Base-by-base conservation (phyloP, 164 flowering plant genomes). In the Kalanchoe fedtschenkoi region DNA sequence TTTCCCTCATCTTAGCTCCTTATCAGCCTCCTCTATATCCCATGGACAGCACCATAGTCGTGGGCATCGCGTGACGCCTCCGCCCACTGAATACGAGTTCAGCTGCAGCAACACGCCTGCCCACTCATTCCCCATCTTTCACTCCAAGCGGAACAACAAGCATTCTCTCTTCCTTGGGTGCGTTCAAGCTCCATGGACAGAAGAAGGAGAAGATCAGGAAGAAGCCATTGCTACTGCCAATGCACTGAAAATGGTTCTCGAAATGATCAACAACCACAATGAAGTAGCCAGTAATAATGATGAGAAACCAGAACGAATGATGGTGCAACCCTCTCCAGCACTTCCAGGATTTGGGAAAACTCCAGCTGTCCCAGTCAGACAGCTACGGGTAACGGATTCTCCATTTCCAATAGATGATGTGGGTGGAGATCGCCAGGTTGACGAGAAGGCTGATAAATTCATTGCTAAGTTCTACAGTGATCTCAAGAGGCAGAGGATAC, bases 391-490 rank as follows among this genome's bases (percentile, higher is more conserved):
- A 51, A 84, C 84, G 43, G 89, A 84, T 75, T 84, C 89, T 43
- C 89, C 89, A 19, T 84, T 78, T 41, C 84, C 83, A 38, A 17
- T 81, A 46, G 63, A 65, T 15, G 73, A 78, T 29, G 63, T 21
- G 1, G 77, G 72, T 3, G 84, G 66, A 6, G 80, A 75, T 24
- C 37, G 68, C 15, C 67, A 63, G 5, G 80, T 84, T 22, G 83
- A 84, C 54, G 74, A 74, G 62, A 83, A 80, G 13, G 96, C 96
- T 6, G 97, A 87, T 72, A 86, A 85, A 66, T 89, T 91, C 62
- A 91, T 91, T 6, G 34, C 57, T 46, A 83, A 63, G 74, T 91
- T 89, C 57, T 89, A 91, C 63, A 81, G 67, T 19, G 72, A 87
- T 19, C 68, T 89, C 66, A 77, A 72, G 77, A 63, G 65, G 66